Conservation (phyloP, 2,329 filamentous ascomycete species). For the Cytospora piceae region DNA sequence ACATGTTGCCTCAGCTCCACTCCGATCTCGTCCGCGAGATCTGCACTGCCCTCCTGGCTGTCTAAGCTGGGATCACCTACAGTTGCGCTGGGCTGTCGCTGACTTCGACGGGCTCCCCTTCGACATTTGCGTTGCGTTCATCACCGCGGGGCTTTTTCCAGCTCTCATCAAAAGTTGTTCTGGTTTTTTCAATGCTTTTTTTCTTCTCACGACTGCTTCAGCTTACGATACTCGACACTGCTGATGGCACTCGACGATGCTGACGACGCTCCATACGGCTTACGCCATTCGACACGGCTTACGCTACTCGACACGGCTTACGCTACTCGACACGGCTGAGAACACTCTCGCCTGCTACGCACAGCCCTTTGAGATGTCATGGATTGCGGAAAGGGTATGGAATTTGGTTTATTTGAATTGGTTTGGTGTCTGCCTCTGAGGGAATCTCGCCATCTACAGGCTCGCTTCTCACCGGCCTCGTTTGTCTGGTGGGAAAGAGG, state of each 20-base stretch:
- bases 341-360: not conserved
- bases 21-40: not conserved
- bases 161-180: not conserved
- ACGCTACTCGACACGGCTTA: not conserved
- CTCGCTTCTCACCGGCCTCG: not conserved
- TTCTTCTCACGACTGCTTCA: not conserved
- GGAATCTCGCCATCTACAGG: not conserved
- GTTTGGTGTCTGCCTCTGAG: not conserved
- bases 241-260: not conserved
- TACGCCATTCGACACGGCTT: not conserved
- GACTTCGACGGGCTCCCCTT: not conserved
- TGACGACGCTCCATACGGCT: not conserved
- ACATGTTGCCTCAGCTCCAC: not conserved
- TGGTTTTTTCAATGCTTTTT: not conserved
- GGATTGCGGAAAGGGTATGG: not conserved
- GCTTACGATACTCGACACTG: not conserved
- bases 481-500: not conserved
- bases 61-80: not conserved
- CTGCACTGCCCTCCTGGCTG: not conserved
- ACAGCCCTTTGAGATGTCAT: not conserved
- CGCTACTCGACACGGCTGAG: not conserved
- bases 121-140: not conserved
- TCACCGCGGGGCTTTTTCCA: not conserved
- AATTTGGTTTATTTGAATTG: not conserved
- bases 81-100: not conserved